These are phyloP conservation scores for Ascochyta koolunga DNA, from an alignment of 2,329 filamentous ascomycete species.

Conservation along the genomic window DNA sequence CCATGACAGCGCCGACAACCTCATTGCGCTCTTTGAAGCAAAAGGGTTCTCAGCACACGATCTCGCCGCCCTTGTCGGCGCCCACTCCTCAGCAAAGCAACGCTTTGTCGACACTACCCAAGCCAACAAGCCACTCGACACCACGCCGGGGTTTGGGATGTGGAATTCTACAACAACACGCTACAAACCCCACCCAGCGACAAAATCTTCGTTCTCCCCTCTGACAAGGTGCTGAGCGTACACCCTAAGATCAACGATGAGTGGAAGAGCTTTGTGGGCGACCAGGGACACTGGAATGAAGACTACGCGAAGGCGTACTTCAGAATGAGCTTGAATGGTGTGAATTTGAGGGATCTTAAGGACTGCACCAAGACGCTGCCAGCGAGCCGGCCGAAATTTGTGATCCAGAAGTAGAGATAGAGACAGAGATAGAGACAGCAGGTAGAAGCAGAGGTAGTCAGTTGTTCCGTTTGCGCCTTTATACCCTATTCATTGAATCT, in stretches of 20 bases:
- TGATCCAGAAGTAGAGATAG: neutral
- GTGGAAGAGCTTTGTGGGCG: slow-evolving; percentile 33
- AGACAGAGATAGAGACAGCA: neutral
- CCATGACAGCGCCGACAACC: slow-evolving; percentile 48
- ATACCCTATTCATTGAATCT: no score
- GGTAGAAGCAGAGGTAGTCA: neutral
- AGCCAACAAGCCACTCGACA: slow-evolving; percentile 52
- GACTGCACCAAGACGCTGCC: slow-evolving; percentile 42
- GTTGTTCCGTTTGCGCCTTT: neutral
- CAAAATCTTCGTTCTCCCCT: slow-evolving; percentile 40
- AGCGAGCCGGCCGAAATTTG: slow-evolving; percentile 15
- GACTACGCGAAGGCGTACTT: slow-evolving; percentile 43
- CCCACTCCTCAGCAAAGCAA: slow-evolving; percentile 59
- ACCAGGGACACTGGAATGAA: slow-evolving; percentile 39
- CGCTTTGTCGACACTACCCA: slow-evolving; percentile 51
- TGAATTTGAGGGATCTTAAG: slow-evolving; percentile 29
- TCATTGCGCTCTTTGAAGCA: slow-evolving; percentile 56
- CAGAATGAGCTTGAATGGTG: slow-evolving; percentile 38
- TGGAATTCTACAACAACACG: slow-evolving; percentile 54
- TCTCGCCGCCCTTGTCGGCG: slow-evolving; percentile 61
- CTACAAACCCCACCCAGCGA: slow-evolving; percentile 25
- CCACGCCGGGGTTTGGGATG: slow-evolving; percentile 60
- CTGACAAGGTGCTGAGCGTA: slow-evolving; percentile 32
- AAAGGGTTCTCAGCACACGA: slow-evolving; percentile 60
- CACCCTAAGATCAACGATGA: slow-evolving; percentile 38